Evolutionary conservation across 176 grass and related monocot genomes (phyloP), one percentile per base, ranked within the genome.

Genomic region (Raddia guianensis): DNA sequence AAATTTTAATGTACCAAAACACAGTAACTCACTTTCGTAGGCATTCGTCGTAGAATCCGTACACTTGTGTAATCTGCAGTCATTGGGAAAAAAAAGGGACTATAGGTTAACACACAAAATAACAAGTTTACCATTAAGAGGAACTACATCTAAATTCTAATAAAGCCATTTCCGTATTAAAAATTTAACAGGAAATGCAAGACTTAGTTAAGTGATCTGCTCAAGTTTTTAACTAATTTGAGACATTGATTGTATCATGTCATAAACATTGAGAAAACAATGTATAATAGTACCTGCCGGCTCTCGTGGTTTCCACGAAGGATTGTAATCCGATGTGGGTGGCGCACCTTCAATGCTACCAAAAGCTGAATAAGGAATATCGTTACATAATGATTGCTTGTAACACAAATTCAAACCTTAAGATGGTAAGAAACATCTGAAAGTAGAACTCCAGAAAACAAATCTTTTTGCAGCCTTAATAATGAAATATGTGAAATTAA

Each of bases 11-110:
- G 50, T 49, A 87, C 70, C 11, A 42, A 79, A 78, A 63, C 6
- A 43, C n/a, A n/a, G n/a, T n/a, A 74, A 92, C 95, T 98, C 81
- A 98, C 95, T 98, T 98, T 73, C 95, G 80, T 80, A 95, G 79
- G 83, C 95, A 98, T 81, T 98, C 95, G 0, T 98, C 95, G 7
- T 93, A 98, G 81, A 98, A 98, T 87, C 95, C 95, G 82, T 98
- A 98, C 47, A 98, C 95, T 60, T 95, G 92, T 34, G 95, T 98
- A 55, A 98, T 98, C 95, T 97, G 90, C 70, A 87, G 84, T 33
- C 78, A 82, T 81, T 7, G 37, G 44, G n/a, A n/a, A n/a, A 49
- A 44, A 78, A 85, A 85, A 9, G 47, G 78, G 49, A 49, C 50
- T 65, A 80, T 84, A 12, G 81, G 65, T 81, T 52, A 40, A 83